These are phyloP conservation scores for Aspergillus udagawae DNA, from an alignment of 2,329 filamentous ascomycete genomes.

Conservation along the genomic window DNA sequence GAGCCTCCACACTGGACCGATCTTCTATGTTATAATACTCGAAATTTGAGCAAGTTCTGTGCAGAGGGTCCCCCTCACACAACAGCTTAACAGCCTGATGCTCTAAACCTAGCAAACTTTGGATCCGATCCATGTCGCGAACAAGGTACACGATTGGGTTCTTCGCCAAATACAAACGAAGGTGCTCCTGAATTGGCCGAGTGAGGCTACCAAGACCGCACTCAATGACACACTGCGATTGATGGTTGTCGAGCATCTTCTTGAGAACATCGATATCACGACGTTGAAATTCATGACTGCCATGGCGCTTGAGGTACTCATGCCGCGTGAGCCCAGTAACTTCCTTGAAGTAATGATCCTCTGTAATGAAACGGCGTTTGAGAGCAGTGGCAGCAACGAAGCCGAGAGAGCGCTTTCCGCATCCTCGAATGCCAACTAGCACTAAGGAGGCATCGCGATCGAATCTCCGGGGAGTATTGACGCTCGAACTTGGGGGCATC, in stretches of 20 bases:
- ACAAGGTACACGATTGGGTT: conserved; percentile 41
- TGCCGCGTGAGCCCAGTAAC: conserved; percentile 40
- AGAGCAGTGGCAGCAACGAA: conserved; percentile 42
- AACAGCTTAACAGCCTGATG: conserved; percentile 42
- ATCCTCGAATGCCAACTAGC: conserved; percentile 42
- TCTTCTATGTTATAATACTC: conserved; percentile 49
- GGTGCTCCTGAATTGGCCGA: conserved; percentile 38
- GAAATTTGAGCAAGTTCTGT: conserved; percentile 46
- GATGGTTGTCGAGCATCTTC: conserved; percentile 43
- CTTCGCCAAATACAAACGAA: conserved; percentile 33
- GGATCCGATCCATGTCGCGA: conserved; percentile 39
- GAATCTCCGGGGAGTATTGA: conserved; percentile 23
- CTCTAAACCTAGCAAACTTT: conserved; percentile 40
- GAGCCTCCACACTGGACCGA: conserved; percentile 24
- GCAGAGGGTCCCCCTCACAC: conserved; percentile 42
- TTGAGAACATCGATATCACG: conserved; percentile 41
- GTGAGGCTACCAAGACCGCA: conserved; percentile 43
- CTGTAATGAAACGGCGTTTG: conserved; percentile 42
- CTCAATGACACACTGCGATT: conserved; percentile 40
- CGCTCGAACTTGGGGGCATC: conserved; percentile 9
- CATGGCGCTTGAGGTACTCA: conserved; percentile 38
- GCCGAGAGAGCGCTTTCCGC: conserved; percentile 41
- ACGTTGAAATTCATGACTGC: conserved; percentile 41
- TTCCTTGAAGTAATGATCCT: conserved; percentile 43
- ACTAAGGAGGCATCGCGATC: conserved; percentile 39